phyloP scores from a whole-genome alignment of 2,329 filamentous ascomycete species.

The Colletotrichum brevisporum region DNA sequence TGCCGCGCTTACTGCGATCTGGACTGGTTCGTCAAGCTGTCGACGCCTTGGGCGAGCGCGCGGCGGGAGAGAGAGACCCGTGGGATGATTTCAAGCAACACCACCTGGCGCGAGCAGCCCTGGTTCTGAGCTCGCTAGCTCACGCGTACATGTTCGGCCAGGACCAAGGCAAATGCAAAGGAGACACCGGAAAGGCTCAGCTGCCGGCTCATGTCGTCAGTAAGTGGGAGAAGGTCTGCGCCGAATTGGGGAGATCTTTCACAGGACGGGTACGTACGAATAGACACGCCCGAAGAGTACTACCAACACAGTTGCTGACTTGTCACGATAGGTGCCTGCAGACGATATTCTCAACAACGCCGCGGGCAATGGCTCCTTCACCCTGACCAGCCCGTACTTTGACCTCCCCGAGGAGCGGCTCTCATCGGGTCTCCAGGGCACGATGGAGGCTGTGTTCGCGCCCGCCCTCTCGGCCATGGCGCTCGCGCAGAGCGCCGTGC shows the following conservation, averaged over 20 bases:
- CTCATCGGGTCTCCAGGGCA: conserved; percentile 32
- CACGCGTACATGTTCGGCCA: conserved; percentile 35
- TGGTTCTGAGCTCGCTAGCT: conserved; percentile 30
- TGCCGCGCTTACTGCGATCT: conserved; percentile 23
- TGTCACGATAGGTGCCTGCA: conserved; percentile 24
- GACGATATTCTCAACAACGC: conserved; percentile 38
- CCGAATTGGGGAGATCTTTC: conserved; percentile 19
- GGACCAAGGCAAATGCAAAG: conserved; percentile 8
- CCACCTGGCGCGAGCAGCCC: conserved; percentile 28
- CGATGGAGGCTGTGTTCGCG: conserved; percentile 29
- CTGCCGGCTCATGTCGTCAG: conserved; percentile 23
- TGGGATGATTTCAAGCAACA: conserved; percentile 26
- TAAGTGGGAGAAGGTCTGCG: conserved; percentile 28
- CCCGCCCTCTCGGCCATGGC: conserved; percentile 34
- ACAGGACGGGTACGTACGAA: conserved; percentile 29
- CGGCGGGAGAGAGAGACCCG: neutral
- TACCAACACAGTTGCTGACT: conserved; percentile 9
- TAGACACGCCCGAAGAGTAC: neutral
- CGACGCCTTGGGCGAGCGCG: conserved; percentile 10
- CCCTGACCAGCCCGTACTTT: conserved; percentile 28
- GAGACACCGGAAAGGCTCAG: neutral
- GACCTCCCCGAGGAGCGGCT: conserved; percentile 33
- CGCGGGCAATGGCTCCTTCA: conserved; percentile 21
- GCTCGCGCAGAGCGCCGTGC: conserved; percentile 27
- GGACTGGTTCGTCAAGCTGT: conserved; percentile 31